phyloP scores from a whole-genome alignment of 2,329 filamentous ascomycete species.

The Colletotrichum lentis region DNA sequence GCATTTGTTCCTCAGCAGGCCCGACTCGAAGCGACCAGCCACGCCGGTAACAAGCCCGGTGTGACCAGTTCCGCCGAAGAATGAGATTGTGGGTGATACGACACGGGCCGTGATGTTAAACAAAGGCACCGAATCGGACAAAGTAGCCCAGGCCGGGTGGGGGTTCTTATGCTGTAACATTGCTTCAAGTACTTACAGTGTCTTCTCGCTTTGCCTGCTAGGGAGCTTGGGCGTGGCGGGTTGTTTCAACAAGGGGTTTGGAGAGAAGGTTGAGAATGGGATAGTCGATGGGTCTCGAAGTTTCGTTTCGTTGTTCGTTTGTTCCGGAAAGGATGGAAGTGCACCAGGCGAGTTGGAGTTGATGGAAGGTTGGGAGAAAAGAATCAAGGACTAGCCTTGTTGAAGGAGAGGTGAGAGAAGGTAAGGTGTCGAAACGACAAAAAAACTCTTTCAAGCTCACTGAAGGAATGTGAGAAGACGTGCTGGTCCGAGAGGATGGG shows the following conservation, averaged over 20 bases:
- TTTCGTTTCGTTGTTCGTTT: conserved; percentile 33
- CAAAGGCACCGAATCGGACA: conserved; percentile 27
- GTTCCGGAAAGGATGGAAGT: conserved; percentile 38
- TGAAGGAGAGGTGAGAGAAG: conserved; percentile 42
- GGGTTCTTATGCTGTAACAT: conserved; percentile 14
- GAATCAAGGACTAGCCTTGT: conserved; percentile 50
- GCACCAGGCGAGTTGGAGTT: conserved; percentile 43
- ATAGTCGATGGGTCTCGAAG: conserved; percentile 34
- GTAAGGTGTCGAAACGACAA: conserved; percentile 40
- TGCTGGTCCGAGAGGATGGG: conserved; percentile 37
- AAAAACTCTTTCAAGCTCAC: conserved; percentile 37
- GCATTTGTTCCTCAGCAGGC: conserved; percentile 31
- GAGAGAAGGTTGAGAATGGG: conserved; percentile 32
- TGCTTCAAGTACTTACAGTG: conserved; percentile 31
- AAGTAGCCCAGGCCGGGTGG: conserved; percentile 7
- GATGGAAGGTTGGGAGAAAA: conserved; percentile 43
- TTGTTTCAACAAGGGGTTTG: conserved; percentile 31
- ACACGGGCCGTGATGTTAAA: conserved; percentile 26
- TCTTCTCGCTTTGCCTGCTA: conserved; percentile 35
- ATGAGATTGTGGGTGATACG: conserved; percentile 34
- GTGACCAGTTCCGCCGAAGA: conserved; percentile 27
- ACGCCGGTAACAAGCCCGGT: conserved; percentile 16
- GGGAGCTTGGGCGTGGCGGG: conserved; percentile 26
- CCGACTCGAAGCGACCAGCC: conserved; percentile 34
- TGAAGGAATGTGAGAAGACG: conserved; percentile 39